Evolutionary conservation across 2,329 filamentous ascomycete genomes (phyloP), one percentile per base, ranked within the genome.

Genomic region (Neonectria neomacrospora): DNA sequence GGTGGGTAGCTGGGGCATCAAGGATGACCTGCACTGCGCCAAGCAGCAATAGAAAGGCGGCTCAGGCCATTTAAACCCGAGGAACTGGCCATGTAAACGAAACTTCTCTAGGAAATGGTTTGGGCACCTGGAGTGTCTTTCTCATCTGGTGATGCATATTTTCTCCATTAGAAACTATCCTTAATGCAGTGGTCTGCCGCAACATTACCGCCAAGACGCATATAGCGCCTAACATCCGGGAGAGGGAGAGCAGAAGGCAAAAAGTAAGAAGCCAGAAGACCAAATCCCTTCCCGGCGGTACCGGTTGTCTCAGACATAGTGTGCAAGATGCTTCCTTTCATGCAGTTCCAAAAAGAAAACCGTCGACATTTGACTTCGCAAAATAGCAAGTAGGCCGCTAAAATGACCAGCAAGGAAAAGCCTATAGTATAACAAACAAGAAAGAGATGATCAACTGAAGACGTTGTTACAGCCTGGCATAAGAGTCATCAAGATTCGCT

Each of bases 1-100:
- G 76, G 94, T 98, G 10, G 96, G 95, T 3, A 91, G 89, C 75
- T 99, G 96, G 96, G 94, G 94, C 10, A 83, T 82, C 61, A 81
- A 81, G 61, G 80, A 80, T 56, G 73, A 76, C 41, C 66, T 58
- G 16, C 60, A 63, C 7, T 54, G 64, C 65, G 60, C 62, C 59
- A 54, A 62, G 54, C 44, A 39, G 34, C 63, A 58, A 61, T 51
- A 64, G 62, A 58, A 32, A 45, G 42, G 57, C 59, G 18, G 37
- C 30, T 48, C 39, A 50, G 20, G 47, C 34, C 47, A 61, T 54
- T 22, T 22, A 32, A 28, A 51, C 10, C 54, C 7, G 10, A 1
- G 20, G 12, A 8, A 41, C 14, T 52, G 23, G 44, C 20, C 37
- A 58, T 50, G 54, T 41, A 45, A n/a, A n/a, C n/a, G n/a, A n/a